Evolutionary conservation across 78 protist species (phyloP).

Genomic region (Dictyostelium intermedium): DNA sequence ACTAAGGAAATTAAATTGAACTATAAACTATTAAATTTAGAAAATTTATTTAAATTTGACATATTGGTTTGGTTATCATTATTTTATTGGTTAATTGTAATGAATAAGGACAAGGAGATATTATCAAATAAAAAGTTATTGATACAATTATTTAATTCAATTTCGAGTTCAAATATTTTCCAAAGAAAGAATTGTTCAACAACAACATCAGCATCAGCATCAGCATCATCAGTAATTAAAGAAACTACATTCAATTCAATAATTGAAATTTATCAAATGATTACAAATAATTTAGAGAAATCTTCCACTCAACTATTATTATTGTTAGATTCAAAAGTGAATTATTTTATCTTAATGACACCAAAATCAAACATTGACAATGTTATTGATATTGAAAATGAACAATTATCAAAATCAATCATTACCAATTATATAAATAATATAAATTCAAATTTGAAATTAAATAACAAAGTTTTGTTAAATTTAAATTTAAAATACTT

Average conservation of each 20-base stretch:
- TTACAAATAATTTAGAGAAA: neutral
- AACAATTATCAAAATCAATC: neutral
- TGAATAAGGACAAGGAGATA: neutral
- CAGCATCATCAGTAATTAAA: neutral
- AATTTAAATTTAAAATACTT: neutral
- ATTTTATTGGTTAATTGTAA: neutral
- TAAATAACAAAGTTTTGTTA: neutral
- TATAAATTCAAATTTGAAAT: neutral
- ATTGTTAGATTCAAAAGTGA: neutral
- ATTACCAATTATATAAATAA: neutral
- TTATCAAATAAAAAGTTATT: neutral
- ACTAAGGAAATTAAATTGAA: neutral
- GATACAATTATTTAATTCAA: neutral
- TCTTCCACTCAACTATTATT: neutral
- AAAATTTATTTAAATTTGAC: neutral
- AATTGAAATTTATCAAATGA: neutral
- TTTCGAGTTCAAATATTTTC: conserved; percentile 9
- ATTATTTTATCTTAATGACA: neutral
- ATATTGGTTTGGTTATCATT: neutral
- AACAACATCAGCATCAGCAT: neutral
- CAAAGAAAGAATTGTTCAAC: neutral
- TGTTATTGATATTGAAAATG: neutral
- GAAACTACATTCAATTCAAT: neutral
- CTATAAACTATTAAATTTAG: neutral
- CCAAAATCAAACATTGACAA: neutral